Evolutionary conservation across 306 rosid genomes (phyloP).

Genomic region (Alnus glutinosa): DNA sequence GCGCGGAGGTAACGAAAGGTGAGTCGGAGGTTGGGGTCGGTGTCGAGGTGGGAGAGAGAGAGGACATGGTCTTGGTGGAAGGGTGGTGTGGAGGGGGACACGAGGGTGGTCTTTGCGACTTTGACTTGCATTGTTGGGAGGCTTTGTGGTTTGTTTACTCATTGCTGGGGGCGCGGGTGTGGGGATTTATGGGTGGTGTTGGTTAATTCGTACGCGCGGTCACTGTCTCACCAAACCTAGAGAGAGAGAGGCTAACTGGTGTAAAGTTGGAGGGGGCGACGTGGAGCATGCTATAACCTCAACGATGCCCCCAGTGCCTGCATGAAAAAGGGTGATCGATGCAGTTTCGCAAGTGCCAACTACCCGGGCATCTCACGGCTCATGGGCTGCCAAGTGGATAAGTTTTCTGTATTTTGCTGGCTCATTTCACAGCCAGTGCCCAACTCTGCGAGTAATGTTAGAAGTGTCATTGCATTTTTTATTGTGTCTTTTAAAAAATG

Average conservation of each 20-base stretch:
- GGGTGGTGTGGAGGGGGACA: constrained; percentile 53
- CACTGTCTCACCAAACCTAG: constrained; percentile 32
- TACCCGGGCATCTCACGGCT: too few relatives aligned
- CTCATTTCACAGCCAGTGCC: too few relatives aligned
- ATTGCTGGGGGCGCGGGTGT: background rate
- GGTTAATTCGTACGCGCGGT: background rate
- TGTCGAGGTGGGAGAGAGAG: constrained; percentile 78
- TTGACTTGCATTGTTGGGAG: constrained; percentile 30
- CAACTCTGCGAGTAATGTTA: too few relatives aligned
- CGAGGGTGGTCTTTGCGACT: constrained; percentile 31
- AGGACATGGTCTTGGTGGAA: constrained; percentile 55
- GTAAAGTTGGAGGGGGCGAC: constrained; percentile 20
- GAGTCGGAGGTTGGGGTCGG: constrained; percentile 67
- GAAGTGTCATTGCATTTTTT: too few relatives aligned
- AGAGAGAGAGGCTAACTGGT: background rate
- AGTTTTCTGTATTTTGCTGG: too few relatives aligned
- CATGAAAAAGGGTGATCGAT: background rate
- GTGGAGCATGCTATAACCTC: constrained; percentile 45
- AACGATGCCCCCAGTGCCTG: background rate
- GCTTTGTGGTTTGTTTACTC: background rate
- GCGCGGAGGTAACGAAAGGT: constrained; percentile 86
- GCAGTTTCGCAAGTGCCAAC: background rate
- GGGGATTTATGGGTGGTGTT: background rate
- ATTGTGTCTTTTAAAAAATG: too few relatives aligned
- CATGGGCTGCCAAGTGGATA: too few relatives aligned